Evolutionary conservation across 495 filamentous ascomycete species (phyloP), one percentile per base, ranked within the genome.

Genomic region (Friedmanniomyces endolithicus): DNA sequence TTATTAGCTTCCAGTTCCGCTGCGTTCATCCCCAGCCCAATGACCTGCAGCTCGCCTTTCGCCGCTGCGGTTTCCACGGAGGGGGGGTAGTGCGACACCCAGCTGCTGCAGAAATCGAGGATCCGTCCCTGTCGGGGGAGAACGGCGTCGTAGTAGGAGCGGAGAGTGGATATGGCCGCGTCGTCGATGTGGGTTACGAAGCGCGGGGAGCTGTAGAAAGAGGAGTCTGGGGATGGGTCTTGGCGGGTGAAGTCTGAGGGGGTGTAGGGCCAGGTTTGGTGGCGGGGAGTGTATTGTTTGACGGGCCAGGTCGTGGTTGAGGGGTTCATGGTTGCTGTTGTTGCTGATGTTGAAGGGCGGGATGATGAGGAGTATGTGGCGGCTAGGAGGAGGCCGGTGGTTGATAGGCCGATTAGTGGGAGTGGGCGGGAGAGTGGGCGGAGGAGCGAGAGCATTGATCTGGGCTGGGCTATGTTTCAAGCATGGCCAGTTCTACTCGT

Each of bases 141-240:
- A 0, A 24, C 54, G 0, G 17, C 11, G 12, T 46, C 52, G 52
- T 74, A 75, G 59, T 76, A 76, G 9, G 52, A 31, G 19, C 64
- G 52, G 1, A 75, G 56, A 0, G 62, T 50, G 4, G 48, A 20
- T 47, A 75, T 74, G 12, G 73, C 73, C 24, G 64, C 62, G 49
- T 73, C 69, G 50, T 75, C 72, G 62, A 75, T 74, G 50, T 76
- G 73, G 11, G 70, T 72, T 6, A 76, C 72, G 62, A 72, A 70
- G 25, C 70, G 67, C 6, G 71, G 71, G 0, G 64, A 25, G 45
- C 64, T 55, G 63, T 74, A 76, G 69, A 73, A 76, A 23, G 50
- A 29, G 0, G 56, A 31, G 51, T 75, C 73, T 1, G 61, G 9
- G 17, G 63, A 61, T 11, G 66, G 53, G 52, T 76, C 73, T 43